phyloP scores from a whole-genome alignment of 1,284 basidiomycete species.

The Ganoderma multipileum region DNA sequence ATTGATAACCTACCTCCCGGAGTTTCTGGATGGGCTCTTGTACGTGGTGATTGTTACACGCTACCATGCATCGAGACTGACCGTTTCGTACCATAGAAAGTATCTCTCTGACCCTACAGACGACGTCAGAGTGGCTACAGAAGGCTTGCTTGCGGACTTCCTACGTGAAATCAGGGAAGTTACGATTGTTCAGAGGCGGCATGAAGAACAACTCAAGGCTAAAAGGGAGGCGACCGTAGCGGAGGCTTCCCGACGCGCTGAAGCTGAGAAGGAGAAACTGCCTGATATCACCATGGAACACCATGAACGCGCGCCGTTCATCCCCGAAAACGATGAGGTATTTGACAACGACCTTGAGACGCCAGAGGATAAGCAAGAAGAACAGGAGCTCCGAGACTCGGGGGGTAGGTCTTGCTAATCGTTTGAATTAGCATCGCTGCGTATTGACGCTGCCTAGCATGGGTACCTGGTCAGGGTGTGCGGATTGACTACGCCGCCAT shows the following conservation, averaged over 20 bases:
- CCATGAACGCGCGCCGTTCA: conserved; percentile 44
- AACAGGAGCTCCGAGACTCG: conserved; percentile 62
- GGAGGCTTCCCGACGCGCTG: conserved; percentile 46
- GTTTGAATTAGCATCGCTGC: conserved; percentile 40
- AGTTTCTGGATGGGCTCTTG: conserved; percentile 94
- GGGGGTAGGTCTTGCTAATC: conserved; percentile 57
- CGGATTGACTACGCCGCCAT: conserved; percentile 92
- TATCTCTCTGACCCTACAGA: conserved; percentile 96
- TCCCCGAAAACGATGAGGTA: conserved; percentile 59
- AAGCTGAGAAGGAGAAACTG: conserved; percentile 37
- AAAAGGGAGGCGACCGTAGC: conserved; percentile 48
- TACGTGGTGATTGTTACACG: conserved; percentile 50
- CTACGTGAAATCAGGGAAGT: conserved; percentile 92
- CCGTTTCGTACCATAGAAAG: conserved; percentile 64
- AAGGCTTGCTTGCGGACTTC: conserved; percentile 92
- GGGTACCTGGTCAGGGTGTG: conserved; percentile 94
- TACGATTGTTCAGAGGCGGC: conserved; percentile 70
- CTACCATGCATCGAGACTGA: conserved; percentile 16
- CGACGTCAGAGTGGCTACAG: conserved; percentile 93
- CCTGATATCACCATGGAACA: conserved; percentile 39
- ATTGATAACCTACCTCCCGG: conserved; percentile 92
- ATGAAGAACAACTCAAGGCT: conserved; percentile 59
- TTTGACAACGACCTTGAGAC: conserved; percentile 36
- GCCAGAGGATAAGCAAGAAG: conserved; percentile 55
- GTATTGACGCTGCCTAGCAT: conserved; percentile 52